phyloP scores from a whole-genome alignment of 1,284 basidiomycete species.

The Leccinum angustisporum region DNA sequence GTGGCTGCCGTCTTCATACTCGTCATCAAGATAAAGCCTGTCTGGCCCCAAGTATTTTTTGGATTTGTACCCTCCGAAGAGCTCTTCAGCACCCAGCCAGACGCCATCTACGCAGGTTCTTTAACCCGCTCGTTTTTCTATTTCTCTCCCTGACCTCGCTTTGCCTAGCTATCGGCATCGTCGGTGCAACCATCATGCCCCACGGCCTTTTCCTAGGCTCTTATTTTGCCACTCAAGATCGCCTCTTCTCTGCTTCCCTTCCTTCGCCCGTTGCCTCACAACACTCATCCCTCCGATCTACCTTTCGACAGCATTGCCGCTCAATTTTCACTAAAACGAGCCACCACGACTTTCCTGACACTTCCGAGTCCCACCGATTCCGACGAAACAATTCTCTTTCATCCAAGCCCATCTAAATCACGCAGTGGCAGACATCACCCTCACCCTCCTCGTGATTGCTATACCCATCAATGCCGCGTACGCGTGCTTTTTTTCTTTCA shows the following conservation, averaged over 20 bases:
- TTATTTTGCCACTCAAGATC: conserved; percentile 66
- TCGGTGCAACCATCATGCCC: conserved; percentile 69
- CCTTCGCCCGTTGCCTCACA: conserved; percentile 1
- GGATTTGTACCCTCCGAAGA: conserved; percentile 71
- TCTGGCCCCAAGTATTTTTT: conserved; percentile 71
- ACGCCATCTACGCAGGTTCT: conserved; percentile 70
- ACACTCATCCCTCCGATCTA: conserved; percentile 1
- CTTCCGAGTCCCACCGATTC: conserved; percentile 28
- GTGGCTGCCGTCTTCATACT: conserved; percentile 66
- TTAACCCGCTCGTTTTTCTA: background rate
- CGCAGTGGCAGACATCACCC: conserved; percentile 54
- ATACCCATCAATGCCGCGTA: conserved; percentile 70
- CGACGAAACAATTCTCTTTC: conserved; percentile 61
- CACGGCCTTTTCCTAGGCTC: conserved; percentile 83
- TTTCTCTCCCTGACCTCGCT: background rate
- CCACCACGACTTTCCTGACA: conserved; percentile 31
- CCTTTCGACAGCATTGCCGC: background rate
- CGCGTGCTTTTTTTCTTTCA: conserved; percentile 12
- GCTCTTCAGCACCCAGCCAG: conserved; percentile 47
- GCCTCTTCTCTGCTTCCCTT: conserved; percentile 37
- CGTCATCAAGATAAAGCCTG: conserved; percentile 66
- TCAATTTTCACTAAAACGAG: conserved; percentile 39
- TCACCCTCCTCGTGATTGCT: conserved; percentile 61
- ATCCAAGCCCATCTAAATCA: conserved; percentile 65
- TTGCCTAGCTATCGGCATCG: conserved; percentile 60